Percentiles rank a stretch among this genome's conserved stretches.
Conservation (phyloP, 2,329 filamentous ascomycete genomes). For the Gremmenia infestans region DNA sequence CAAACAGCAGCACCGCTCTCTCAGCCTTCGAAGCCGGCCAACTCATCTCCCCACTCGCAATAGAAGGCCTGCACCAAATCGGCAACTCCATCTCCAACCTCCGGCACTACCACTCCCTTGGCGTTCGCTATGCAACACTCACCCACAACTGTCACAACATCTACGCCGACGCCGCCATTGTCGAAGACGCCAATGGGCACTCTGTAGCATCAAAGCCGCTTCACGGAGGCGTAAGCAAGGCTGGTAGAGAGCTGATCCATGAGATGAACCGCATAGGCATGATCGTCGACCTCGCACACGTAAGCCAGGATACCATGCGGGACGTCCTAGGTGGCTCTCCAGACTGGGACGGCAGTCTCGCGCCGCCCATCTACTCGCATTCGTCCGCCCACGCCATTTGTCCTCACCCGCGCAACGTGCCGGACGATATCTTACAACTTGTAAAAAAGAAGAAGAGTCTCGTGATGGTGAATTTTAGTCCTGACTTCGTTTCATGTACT, state of each 20-base stretch:
- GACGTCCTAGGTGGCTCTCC: conserved; percentile 65
- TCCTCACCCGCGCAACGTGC: conserved; percentile 85
- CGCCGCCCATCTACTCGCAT: conserved; percentile 86
- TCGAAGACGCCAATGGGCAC: conserved; percentile 40
- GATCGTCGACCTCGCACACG: conserved; percentile 86
- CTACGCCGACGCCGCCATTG: conserved; percentile 79
- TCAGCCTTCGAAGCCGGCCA: conserved; percentile 55
- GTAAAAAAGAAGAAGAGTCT: conserved; percentile 69
- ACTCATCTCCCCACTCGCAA: conserved; percentile 72
- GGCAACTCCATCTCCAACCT: conserved; percentile 77
- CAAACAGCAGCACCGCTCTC: conserved; percentile 56
- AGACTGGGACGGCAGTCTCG: conserved; percentile 66
- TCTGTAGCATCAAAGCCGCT: conserved; percentile 43
- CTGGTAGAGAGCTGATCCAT: conserved; percentile 62
- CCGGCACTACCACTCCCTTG: conserved; percentile 69
- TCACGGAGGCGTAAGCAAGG: conserved; percentile 68
- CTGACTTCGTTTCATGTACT: conserved; percentile 73
- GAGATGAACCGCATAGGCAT: conserved; percentile 96
- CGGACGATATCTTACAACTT: conserved; percentile 73
- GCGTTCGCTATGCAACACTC: conserved; percentile 81
- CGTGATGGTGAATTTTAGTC: conserved; percentile 88
- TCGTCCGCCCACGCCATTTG: conserved; percentile 77
- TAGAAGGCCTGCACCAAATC: conserved; percentile 91
- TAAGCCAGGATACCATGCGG: conserved; percentile 74
- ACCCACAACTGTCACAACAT: conserved; percentile 93